Conservation (phyloP, 2,329 filamentous ascomycete genomes). For the Pseudocercospora eumusae region DNA sequence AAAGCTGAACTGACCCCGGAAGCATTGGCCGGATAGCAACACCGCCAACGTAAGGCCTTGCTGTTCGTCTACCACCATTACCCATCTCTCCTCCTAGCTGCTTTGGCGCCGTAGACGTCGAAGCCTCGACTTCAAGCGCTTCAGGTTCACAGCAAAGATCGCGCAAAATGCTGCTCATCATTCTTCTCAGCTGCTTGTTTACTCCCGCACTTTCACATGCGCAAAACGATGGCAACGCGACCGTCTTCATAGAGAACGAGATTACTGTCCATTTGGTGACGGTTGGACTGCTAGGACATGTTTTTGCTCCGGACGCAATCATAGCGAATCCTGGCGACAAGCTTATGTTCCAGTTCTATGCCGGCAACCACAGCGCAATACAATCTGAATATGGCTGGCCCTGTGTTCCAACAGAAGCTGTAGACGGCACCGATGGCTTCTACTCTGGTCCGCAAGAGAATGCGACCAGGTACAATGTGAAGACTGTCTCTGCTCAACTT, state of each 20-base stretch:
- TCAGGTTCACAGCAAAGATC: no score
- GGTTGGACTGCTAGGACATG: conserved; percentile 40
- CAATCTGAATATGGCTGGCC: conserved; percentile 43
- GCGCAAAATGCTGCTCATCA: background rate
- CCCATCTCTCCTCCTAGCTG: no score
- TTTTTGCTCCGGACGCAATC: conserved; percentile 41
- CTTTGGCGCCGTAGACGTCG: no score
- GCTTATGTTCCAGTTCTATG: conserved; percentile 46
- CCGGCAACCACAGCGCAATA: conserved; percentile 46
- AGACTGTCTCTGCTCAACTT: background rate
- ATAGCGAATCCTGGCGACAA: conserved; percentile 44
- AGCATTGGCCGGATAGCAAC: conserved; percentile 3
- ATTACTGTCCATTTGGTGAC: conserved; percentile 37
- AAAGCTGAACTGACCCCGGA: background rate
- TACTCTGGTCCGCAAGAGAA: conserved; percentile 22
- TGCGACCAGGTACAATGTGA: conserved; percentile 5
- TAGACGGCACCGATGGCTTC: conserved; percentile 26
- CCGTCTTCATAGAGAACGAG: conserved; percentile 16
- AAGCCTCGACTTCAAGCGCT: no score
- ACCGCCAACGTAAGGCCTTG: background rate
- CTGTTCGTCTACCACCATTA: background rate
- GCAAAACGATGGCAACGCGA: background rate
- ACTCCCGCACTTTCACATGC: background rate
- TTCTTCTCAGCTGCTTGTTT: background rate
- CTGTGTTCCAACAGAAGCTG: conserved; percentile 40